A percentile compares a stretch with the other conserved stretches of the same genome.
Conservation (phyloP, 140 eudicot genomes). For the Oenanthe javanica region DNA sequence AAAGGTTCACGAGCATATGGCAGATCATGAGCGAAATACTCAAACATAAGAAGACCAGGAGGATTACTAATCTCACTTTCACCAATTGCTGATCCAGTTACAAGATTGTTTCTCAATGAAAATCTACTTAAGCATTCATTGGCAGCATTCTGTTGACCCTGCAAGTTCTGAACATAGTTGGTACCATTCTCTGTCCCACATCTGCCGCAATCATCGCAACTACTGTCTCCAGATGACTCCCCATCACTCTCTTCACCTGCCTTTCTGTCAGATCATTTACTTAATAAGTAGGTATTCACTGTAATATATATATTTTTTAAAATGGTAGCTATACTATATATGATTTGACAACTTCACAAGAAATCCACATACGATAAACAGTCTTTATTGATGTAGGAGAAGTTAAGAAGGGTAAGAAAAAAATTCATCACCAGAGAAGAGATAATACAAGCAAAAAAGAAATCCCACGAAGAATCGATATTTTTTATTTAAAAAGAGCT, state of each 20-base stretch:
- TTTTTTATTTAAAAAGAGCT: not conserved
- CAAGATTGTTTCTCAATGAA: conserved; percentile 23
- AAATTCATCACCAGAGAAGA: not conserved
- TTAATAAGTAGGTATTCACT: not conserved
- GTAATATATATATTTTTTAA: not conserved
- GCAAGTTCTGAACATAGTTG: conserved; percentile 27
- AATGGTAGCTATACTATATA: not conserved
- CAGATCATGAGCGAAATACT: conserved; percentile 63
- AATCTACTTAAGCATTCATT: conserved; percentile 33
- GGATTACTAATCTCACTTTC: conserved; percentile 62
- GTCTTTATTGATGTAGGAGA: not conserved
- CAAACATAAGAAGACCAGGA: conserved; percentile 62
- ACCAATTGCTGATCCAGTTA: conserved; percentile 30
- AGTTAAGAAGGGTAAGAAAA: not conserved
- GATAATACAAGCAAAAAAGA: not conserved
- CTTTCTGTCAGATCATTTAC: conserved; percentile 35
- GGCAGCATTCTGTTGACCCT: conserved; percentile 17
- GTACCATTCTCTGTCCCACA: conserved; percentile 23
- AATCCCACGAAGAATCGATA: not conserved
- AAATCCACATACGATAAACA: not conserved
- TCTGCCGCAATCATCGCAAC: conserved; percentile 67
- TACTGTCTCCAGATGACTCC: conserved; percentile 66
- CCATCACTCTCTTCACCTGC: conserved; percentile 82
- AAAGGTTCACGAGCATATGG: conserved; percentile 89
- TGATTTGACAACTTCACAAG: not conserved